Conservation (phyloP, 306 rosid species). For the barrel medic (Medicago truncatula) region MtrunA17r5.0-ANR NC_053042.1:53361001-53361500, state of each 20-base stretch:
- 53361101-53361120: slow-evolving; percentile 67
- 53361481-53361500: slow-evolving; percentile 48
- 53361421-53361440: slow-evolving; percentile 65
- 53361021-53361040: not conserved
- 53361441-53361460: slow-evolving; percentile 39
- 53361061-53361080: not conserved
- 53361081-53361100: slow-evolving; percentile 49
- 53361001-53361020: not conserved
- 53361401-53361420: slow-evolving; percentile 70
- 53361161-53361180: slow-evolving; percentile 50
- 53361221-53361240: slow-evolving; percentile 79
- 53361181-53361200: slow-evolving; percentile 60
- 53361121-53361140: slow-evolving; percentile 63
- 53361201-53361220: slow-evolving; percentile 71
- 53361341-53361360: slow-evolving; percentile 54
- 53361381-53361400: slow-evolving; percentile 82
- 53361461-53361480: slow-evolving; percentile 53
- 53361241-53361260: slow-evolving; percentile 61
- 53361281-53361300: slow-evolving; percentile 70
- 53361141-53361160: slow-evolving; percentile 62
- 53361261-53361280: slow-evolving; percentile 60
- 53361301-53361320: slow-evolving; percentile 66
- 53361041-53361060: not conserved
- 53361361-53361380: slow-evolving; percentile 72
- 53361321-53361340: slow-evolving; percentile 39